Evolutionary conservation across 2,329 filamentous ascomycete genomes (phyloP).

Genomic region (Fusarium continuum): DNA sequence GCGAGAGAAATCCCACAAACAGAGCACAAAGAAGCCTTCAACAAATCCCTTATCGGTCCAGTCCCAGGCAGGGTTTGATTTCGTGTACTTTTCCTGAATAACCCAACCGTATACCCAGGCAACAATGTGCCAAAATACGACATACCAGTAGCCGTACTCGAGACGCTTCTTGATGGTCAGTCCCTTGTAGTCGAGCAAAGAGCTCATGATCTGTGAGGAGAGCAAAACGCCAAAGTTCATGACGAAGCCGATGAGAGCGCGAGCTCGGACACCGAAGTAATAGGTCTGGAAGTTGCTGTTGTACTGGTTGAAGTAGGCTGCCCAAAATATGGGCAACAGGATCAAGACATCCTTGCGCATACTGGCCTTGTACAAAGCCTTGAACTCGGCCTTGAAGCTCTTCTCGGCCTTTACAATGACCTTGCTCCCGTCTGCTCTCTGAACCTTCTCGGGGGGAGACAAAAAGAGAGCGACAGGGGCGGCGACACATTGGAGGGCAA

Average conservation of each 20-base stretch:
- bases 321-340: slow-evolving; percentile 4
- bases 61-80: slow-evolving; percentile 51
- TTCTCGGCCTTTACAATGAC: slow-evolving; percentile 3
- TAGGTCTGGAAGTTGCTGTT: slow-evolving; percentile 5
- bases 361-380: background rate
- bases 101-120: slow-evolving; percentile 64
- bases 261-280: slow-evolving; percentile 20
- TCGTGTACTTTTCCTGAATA: slow-evolving; percentile 60
- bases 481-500: slow-evolving; percentile 8
- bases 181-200: slow-evolving; percentile 7
- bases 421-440: slow-evolving; percentile 3
- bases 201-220: slow-evolving; percentile 9
- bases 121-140: slow-evolving; percentile 55
- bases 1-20: slow-evolving; percentile 60
- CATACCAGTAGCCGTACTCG: slow-evolving; percentile 55
- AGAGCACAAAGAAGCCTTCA: slow-evolving; percentile 58
- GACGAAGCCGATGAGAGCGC: slow-evolving; percentile 7
- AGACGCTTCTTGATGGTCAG: slow-evolving; percentile 48
- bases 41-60: slow-evolving; percentile 55
- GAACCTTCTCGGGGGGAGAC: slow-evolving; percentile 11
- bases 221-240: slow-evolving; percentile 10
- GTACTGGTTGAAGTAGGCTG: slow-evolving; percentile 14
- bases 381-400: slow-evolving; percentile 4
- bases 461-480: slow-evolving; percentile 8
- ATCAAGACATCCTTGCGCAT: slow-evolving; percentile 8